phyloP scores from a whole-genome alignment of 192 early-diverging fungal genomes.

The Allomyces macrogynus region DNA sequence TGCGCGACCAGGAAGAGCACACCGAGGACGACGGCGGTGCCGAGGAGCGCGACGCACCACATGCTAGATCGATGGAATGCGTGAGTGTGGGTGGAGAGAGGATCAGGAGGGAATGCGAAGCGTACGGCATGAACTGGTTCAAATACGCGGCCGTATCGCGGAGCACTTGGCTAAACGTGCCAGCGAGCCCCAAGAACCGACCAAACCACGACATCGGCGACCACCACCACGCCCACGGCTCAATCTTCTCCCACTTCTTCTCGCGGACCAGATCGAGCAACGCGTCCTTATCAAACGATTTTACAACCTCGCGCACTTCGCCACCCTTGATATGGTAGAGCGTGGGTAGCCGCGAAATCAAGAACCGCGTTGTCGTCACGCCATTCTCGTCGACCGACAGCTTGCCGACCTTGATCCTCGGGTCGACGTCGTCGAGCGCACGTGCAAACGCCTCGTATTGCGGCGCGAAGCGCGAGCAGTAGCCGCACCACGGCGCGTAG shows the following conservation, averaged over 20 bases:
- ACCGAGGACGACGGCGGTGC: too few species aligned
- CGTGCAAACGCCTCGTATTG: not conserved
- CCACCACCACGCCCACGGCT: not conserved
- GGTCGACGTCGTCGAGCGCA: not conserved
- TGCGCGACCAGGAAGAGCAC: too few species aligned
- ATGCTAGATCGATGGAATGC: too few species aligned
- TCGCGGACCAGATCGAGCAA: not conserved
- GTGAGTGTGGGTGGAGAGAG: too few species aligned
- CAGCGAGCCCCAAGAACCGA: too few species aligned
- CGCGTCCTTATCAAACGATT: not conserved
- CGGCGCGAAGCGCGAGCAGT: not conserved
- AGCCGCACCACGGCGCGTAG: not conserved
- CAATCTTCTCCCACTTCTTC: not conserved
- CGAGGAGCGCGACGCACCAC: too few species aligned
- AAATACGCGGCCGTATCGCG: too few species aligned
- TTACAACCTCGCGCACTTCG: not conserved
- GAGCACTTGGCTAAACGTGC: too few species aligned
- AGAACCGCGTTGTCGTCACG: not conserved
- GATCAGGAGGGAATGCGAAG: too few species aligned
- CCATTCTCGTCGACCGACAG: not conserved
- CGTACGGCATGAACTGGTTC: too few species aligned
- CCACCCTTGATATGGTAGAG: not conserved
- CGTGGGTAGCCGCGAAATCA: not conserved
- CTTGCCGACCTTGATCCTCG: not conserved
- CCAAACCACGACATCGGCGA: too few species aligned